Percentiles rank a stretch among this genome's conserved stretches.
phyloP scores from a whole-genome alignment of 257 asterid genomes.

The Gentiana straminea region DNA sequence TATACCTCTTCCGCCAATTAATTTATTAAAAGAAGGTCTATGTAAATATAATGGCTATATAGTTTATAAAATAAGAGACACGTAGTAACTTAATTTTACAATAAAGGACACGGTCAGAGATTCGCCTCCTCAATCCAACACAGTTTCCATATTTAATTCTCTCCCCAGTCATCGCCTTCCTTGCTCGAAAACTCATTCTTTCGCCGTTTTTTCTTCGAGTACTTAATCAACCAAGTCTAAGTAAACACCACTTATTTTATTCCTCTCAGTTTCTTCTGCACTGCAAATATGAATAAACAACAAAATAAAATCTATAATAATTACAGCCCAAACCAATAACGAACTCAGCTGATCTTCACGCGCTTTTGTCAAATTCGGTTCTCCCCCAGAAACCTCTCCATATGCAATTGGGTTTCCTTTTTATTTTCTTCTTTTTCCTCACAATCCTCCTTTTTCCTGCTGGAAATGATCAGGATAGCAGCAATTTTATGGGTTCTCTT shows the following conservation, averaged over 20 bases:
- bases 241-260: background rate
- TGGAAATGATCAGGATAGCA: constrained; percentile 4
- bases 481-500: background rate
- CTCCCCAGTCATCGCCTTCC: constrained; percentile 2
- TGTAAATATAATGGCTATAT: no score
- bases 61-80: no score
- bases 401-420: background rate
- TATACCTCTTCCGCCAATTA: no score
- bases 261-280: constrained; percentile 2
- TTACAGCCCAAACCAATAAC: no score
- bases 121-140: background rate
- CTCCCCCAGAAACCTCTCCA: background rate
- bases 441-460: background rate
- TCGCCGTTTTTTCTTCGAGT: no score
- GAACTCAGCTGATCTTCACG: constrained; percentile 4
- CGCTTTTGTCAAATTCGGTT: constrained; percentile 15
- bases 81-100: no score
- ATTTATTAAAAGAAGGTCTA: no score
- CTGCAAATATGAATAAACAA: no score
- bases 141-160: background rate
- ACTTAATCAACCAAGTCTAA: background rate
- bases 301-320: no score
- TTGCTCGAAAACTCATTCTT: background rate
- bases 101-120: constrained; percentile 11
- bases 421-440: background rate